Conservation (phyloP, 768 basidiomycete genomes). For the Lentinula sp. region DNA sequence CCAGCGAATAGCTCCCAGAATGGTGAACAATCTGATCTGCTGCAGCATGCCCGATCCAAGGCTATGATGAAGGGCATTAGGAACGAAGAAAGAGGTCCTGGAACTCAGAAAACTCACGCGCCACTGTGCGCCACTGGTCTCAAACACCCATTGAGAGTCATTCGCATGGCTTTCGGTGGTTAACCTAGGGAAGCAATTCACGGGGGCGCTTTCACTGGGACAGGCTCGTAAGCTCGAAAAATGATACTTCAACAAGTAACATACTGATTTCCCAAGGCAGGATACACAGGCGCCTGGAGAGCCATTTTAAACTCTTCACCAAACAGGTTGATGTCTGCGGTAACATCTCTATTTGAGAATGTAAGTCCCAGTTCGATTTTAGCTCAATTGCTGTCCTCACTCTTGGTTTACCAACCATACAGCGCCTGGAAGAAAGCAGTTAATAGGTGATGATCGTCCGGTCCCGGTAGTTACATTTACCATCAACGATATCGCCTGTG, state of each 20-base stretch:
- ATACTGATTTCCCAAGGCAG: conserved; percentile 51
- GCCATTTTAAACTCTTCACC: conserved; percentile 37
- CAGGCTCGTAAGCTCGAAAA: not conserved
- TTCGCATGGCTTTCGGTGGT: conserved; percentile 27
- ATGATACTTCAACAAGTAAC: conserved; percentile 9
- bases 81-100: not conserved
- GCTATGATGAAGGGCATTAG: conserved; percentile 19
- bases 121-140: conserved; percentile 45
- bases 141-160: conserved; percentile 50
- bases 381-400: conserved; percentile 20
- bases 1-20: conserved; percentile 50
- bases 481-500: conserved; percentile 62
- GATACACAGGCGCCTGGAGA: conserved; percentile 38
- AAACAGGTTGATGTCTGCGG: conserved; percentile 37
- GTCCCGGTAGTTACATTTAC: conserved; percentile 19
- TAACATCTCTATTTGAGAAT: conserved; percentile 30
- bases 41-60: conserved; percentile 40
- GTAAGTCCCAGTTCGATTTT: not conserved
- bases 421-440: conserved; percentile 27
- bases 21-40: conserved; percentile 36
- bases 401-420: conserved; percentile 42
- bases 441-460: too few relatives aligned
- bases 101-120: conserved; percentile 20
- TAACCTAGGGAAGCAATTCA: conserved; percentile 51
- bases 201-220: conserved; percentile 50